Conservation (phyloP, 805 yeast species). For the Metschnikowia henanensis region DNA sequence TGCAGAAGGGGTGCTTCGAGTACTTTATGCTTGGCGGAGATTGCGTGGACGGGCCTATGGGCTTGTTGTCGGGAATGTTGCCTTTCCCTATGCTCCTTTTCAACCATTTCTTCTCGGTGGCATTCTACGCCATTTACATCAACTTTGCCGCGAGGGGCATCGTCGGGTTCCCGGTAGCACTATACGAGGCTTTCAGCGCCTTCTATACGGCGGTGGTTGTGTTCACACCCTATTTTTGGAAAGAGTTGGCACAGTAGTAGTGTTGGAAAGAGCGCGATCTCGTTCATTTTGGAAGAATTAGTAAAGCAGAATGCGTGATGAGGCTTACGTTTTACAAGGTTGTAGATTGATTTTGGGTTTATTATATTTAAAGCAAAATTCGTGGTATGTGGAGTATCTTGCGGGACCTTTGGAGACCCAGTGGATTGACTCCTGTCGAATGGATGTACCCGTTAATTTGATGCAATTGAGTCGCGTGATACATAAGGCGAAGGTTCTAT, state of each 20-base stretch:
- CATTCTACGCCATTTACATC: slow-evolving; percentile 73
- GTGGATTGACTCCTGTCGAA: too few species aligned
- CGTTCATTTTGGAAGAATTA: too few species aligned
- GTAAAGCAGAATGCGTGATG: too few species aligned
- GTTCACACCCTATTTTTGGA: slow-evolving; percentile 74
- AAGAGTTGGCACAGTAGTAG: slow-evolving; percentile 40
- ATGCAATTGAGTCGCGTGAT: too few species aligned
- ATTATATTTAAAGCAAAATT: too few species aligned
- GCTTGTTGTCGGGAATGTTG: slow-evolving; percentile 76
- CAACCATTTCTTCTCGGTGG: slow-evolving; percentile 88
- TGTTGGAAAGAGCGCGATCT: too few species aligned
- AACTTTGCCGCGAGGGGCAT: slow-evolving; percentile 69
- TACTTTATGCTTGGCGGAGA: slow-evolving; percentile 86
- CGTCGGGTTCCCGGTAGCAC: slow-evolving; percentile 65
- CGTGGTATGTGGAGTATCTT: too few species aligned
- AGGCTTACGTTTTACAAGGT: too few species aligned
- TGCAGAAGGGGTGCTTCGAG: slow-evolving; percentile 86
- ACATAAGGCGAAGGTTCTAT: too few species aligned
- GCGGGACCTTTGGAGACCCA: too few species aligned
- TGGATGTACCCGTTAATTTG: too few species aligned
- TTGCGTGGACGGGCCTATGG: slow-evolving; percentile 75
- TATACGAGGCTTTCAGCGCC: slow-evolving; percentile 66
- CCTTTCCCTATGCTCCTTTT: slow-evolving; percentile 76
- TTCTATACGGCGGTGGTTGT: slow-evolving; percentile 73
- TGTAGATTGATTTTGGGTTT: too few species aligned